These are phyloP conservation scores for Apophysomyces variabilis DNA, from an alignment of 371 early-diverging fungal genomes.

Conservation along the genomic window DNA sequence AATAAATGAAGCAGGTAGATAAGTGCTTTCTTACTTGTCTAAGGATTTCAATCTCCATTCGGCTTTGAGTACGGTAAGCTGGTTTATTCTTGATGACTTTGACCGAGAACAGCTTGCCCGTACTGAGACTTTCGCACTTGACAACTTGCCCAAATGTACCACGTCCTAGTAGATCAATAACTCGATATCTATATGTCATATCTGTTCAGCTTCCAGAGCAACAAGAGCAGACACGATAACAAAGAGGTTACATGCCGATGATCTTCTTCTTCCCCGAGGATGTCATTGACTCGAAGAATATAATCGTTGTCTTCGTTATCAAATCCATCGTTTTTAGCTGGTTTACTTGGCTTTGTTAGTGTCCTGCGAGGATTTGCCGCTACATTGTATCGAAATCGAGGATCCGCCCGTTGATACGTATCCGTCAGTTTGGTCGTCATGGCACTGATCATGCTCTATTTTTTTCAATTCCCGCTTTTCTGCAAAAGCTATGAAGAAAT, in stretches of 20 bases:
- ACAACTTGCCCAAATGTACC: constrained; percentile 99
- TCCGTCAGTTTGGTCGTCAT: constrained; percentile 17
- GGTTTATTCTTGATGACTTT: constrained; percentile 97
- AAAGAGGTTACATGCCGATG: constrained; percentile 63
- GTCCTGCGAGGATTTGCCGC: constrained; percentile 16
- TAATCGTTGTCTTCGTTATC: constrained; percentile 96
- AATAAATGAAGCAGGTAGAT: neutral
- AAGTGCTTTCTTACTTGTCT: constrained; percentile 58
- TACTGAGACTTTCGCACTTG: constrained; percentile 85
- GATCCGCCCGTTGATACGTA: constrained; percentile 17
- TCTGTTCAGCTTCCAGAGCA: neutral
- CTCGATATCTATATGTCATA: constrained; percentile 65
- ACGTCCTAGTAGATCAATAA: constrained; percentile 91
- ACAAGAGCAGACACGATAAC: neutral
- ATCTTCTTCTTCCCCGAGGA: constrained; percentile 78
- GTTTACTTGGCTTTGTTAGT: constrained; percentile 65
- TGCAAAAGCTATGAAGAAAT: neutral
- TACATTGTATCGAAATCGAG: constrained; percentile 13
- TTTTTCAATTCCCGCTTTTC: neutral
- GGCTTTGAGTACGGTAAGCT: constrained; percentile 90
- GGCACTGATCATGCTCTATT: constrained; percentile 8
- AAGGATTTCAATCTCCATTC: constrained; percentile 92
- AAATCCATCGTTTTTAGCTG: constrained; percentile 85
- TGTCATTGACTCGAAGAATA: constrained; percentile 93
- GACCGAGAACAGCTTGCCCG: constrained; percentile 88